Percentiles rank a stretch among this genome's conserved stretches.
Conservation (phyloP, 176 grass and related monocot species). For the Olyra latifolia region DNA sequence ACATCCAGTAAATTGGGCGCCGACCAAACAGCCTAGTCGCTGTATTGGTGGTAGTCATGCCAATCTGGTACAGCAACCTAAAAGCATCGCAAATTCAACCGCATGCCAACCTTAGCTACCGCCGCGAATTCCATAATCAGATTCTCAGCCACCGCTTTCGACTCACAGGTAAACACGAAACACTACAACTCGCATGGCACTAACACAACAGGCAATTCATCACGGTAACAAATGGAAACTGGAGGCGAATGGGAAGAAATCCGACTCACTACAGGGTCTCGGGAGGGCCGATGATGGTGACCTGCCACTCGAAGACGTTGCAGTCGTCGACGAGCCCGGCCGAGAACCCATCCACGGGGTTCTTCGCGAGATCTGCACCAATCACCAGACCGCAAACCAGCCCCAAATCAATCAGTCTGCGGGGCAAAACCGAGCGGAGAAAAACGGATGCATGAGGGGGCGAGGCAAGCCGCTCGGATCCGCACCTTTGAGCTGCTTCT, state of each 20-base stretch:
- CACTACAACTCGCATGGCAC: not conserved
- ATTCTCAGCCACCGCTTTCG: not conserved
- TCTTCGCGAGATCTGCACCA: conserved; percentile 75
- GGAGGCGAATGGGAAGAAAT: conserved; percentile 9
- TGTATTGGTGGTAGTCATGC: not conserved
- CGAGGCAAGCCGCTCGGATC: conserved; percentile 22
- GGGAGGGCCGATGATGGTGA: conserved; percentile 94
- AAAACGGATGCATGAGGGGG: conserved; percentile 8
- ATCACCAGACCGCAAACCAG: conserved; percentile 9
- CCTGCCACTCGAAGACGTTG: conserved; percentile 92
- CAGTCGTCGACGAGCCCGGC: conserved; percentile 85
- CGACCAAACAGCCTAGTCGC: not conserved
- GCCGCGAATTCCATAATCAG: not conserved
- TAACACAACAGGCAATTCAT: conserved; percentile 1
- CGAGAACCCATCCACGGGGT: conserved; percentile 84
- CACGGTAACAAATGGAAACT: conserved; percentile 1
- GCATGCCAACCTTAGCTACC: not conserved
- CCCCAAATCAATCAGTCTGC: conserved; percentile 23
- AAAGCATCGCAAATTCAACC: conserved; percentile 9
- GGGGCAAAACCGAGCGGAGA: not conserved
- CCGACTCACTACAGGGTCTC: conserved; percentile 93
- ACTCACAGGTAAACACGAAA: not conserved
- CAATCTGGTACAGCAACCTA: not conserved
- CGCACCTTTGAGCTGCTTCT: conserved; percentile 89
- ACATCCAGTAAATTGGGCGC: not conserved